Conservation (phyloP, 2,329 filamentous ascomycete genomes). For the Monosporascus cannonballus region DNA sequence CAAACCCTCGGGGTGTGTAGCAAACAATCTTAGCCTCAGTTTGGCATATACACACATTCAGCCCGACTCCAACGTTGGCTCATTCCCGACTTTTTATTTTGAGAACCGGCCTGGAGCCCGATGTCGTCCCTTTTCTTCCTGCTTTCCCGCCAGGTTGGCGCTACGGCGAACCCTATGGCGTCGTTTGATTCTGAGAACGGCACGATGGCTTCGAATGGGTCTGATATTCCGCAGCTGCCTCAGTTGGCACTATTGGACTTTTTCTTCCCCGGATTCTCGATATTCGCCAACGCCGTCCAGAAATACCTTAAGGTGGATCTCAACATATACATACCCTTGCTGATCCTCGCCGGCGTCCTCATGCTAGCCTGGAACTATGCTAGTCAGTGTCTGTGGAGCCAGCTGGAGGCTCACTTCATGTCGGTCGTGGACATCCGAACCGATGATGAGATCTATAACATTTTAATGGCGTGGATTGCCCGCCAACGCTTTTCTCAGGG, state of each 20-base stretch:
- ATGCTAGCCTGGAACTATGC: conserved; percentile 49
- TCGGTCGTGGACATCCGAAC: conserved; percentile 60
- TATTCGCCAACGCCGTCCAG: conserved; percentile 46
- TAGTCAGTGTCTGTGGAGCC: conserved; percentile 38
- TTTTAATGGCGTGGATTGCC: conserved; percentile 65
- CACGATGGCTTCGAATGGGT: background rate
- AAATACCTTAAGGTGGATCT: conserved; percentile 57
- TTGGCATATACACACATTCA: too few species aligned
- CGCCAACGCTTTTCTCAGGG: conserved; percentile 53
- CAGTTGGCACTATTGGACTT: conserved; percentile 50
- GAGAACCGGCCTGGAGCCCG: background rate
- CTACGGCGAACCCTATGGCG: conserved; percentile 14
- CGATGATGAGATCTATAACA: conserved; percentile 69
- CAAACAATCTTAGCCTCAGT: too few species aligned
- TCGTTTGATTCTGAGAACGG: conserved; percentile 4
- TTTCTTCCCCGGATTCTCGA: conserved; percentile 60
- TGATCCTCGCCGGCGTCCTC: conserved; percentile 44
- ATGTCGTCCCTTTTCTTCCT: background rate
- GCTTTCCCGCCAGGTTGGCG: background rate
- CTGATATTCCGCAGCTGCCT: conserved; percentile 15
- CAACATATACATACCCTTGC: conserved; percentile 53
- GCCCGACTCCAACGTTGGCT: too few species aligned
- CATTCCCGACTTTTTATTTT: background rate
- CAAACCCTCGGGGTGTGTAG: too few species aligned
- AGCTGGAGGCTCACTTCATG: conserved; percentile 51